Conservation (phyloP, 805 yeast species). For the Kuraishia piskuri region DNA sequence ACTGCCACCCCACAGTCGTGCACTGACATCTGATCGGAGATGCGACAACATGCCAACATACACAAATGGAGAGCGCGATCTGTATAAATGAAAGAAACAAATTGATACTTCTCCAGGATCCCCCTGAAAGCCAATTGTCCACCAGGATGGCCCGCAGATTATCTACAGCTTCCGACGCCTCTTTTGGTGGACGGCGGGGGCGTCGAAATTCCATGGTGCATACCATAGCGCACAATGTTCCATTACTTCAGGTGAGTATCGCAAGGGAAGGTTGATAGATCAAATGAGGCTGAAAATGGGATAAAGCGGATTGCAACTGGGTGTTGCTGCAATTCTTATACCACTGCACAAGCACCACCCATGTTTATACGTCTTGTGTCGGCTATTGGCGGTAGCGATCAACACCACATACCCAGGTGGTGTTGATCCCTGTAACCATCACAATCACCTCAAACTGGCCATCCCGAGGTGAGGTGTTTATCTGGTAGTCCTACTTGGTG, state of each 20-base stretch:
- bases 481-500: too few relatives aligned
- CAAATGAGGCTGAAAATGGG: too few relatives aligned
- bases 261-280: too few relatives aligned
- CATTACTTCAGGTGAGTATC: slow-evolving; percentile 26
- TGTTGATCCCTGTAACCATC: too few relatives aligned
- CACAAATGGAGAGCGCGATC: neutral
- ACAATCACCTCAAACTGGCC: too few relatives aligned
- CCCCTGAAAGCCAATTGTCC: neutral
- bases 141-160: slow-evolving; percentile 1
- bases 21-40: neutral
- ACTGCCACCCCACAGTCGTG: neutral
- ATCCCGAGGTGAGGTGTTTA: too few relatives aligned
- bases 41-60: neutral
- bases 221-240: slow-evolving; percentile 46
- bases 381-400: too few relatives aligned
- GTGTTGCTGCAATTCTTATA: too few relatives aligned
- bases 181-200: slow-evolving; percentile 16
- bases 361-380: too few relatives aligned
- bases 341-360: too few relatives aligned
- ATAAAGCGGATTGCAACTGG: too few relatives aligned
- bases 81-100: neutral
- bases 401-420: too few relatives aligned
- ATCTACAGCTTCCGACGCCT: slow-evolving; percentile 14
- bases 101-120: neutral
- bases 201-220: slow-evolving; percentile 59